These are phyloP conservation scores for Fonsecaea pedrosoi DNA, from an alignment of 2,329 filamentous ascomycete genomes.

Conservation along the genomic window DNA sequence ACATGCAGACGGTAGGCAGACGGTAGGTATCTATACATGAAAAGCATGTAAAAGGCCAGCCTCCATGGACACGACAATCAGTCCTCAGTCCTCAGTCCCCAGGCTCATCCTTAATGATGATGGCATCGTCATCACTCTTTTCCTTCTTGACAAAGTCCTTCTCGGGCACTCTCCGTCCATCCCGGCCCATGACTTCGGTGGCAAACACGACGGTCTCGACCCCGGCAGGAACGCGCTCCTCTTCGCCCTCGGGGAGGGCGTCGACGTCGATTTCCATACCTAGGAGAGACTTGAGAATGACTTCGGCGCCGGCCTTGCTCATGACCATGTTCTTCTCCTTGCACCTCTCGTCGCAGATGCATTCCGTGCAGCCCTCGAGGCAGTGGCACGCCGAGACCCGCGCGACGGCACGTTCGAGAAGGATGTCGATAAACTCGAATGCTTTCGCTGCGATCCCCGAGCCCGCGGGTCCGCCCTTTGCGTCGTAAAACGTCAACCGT, in stretches of 20 bases:
- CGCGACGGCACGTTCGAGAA: constrained; percentile 76
- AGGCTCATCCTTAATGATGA: constrained; percentile 41
- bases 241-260: constrained; percentile 82
- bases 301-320: constrained; percentile 85
- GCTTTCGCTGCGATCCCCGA: constrained; percentile 89
- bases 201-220: constrained; percentile 84
- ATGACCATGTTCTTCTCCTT: constrained; percentile 89
- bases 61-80: too few species aligned
- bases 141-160: constrained; percentile 39
- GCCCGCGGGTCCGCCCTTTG: constrained; percentile 83
- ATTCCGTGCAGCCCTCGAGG: constrained; percentile 83
- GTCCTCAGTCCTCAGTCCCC: constrained; percentile 26
- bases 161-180: constrained; percentile 42
- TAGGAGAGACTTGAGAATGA: constrained; percentile 78
- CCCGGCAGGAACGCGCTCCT: constrained; percentile 68
- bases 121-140: constrained; percentile 39
- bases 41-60: neutral
- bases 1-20: too few species aligned
- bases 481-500: constrained; percentile 90
- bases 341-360: constrained; percentile 83
- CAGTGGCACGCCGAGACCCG: constrained; percentile 80
- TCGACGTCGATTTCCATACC: constrained; percentile 82
- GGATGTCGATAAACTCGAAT: constrained; percentile 85
- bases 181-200: constrained; percentile 62
- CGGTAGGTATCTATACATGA: neutral